Base-by-base conservation (phyloP, 2,329 filamentous ascomycete species). In the Corynespora cassiicola region DNA sequence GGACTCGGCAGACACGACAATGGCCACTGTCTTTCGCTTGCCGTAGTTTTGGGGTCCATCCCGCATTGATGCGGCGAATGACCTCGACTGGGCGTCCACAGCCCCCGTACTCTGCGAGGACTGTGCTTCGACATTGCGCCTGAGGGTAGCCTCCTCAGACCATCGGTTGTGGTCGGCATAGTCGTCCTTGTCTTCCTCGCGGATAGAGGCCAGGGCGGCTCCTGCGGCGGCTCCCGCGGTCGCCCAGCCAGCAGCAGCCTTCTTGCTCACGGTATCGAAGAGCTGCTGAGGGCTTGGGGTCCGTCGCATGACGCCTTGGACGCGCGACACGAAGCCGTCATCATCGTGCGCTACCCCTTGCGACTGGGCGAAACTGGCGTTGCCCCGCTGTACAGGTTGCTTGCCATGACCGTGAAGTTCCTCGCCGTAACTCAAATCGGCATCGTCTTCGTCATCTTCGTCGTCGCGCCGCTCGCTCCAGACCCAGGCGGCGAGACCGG, bases 261-360 rank as follows among this genome's bases (percentile, higher is more conserved):
- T 86, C 71, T 86, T 89, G 62, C 87, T 87, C 9, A 91, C 90
- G 17, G 82, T 85, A 62, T 94, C 88, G 50, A 95, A 84, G 55
- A 96, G 82, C 68, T 96, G 90, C 68, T 95, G 88, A 11, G 91
- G 90, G 65, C 88, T 94, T 12, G 90, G 86, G 2, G 89, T 90
- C 55, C 89, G 82, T 58, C 88, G 80, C 63, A 96, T 77, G 31
- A 87, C 89, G 56, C 86, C 88, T 25, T 88, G 87, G 77, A 95
- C 85, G 50, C 88, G 85, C 42, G 85, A 78, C 47, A 90, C 81
- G 76, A 91, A 85, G 53, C 84, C 73, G 33, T 74, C 71, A 50
- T 77, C 56, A 9, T 62, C 54, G 42, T 50, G 52, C 34, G 68
- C 63, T 18, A 52, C 50, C 19, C 52, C 58, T 16, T 53, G 42